These are phyloP conservation scores for Acanthamoeba healyi DNA, from an alignment of 208 protist species.

Conservation along the genomic window DNA sequence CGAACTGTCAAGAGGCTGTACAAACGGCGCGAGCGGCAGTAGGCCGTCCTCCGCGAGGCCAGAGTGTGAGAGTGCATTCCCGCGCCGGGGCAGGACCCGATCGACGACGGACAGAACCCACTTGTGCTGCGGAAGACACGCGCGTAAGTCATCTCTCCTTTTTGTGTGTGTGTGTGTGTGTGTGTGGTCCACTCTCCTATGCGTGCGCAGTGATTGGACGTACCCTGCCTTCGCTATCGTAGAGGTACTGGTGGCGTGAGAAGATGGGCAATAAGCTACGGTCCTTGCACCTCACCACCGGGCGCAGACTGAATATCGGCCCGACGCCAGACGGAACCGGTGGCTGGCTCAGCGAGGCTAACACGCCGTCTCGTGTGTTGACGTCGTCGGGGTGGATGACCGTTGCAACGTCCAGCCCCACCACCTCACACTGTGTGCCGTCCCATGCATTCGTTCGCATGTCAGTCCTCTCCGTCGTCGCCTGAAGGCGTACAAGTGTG, in stretches of 20 bases:
- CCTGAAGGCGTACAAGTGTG: not conserved
- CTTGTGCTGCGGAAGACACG: not conserved
- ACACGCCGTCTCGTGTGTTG: not conserved
- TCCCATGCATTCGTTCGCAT: too few species aligned
- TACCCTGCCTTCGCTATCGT: not conserved
- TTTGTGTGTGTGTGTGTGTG: not conserved
- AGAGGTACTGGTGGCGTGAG: not conserved
- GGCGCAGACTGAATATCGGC: not conserved
- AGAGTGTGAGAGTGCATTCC: too few species aligned
- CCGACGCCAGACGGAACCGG: not conserved
- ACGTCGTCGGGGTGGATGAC: not conserved
- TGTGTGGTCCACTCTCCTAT: too few species aligned
- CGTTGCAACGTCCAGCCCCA: not conserved
- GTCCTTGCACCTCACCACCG: not conserved
- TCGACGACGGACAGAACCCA: not conserved
- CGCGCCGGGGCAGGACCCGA: too few species aligned
- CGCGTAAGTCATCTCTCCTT: too few species aligned
- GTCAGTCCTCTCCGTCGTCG: too few species aligned
- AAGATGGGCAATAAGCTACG: not conserved
- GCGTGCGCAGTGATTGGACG: too few species aligned
- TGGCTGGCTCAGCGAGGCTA: not conserved
- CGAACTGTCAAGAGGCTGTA: too few species aligned
- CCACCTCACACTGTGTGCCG: too few species aligned
- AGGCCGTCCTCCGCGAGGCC: too few species aligned
- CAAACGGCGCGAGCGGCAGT: too few species aligned